phyloP scores from a whole-genome alignment of 805 yeast species.

The Kodamaea hsintzibuensis region DNA sequence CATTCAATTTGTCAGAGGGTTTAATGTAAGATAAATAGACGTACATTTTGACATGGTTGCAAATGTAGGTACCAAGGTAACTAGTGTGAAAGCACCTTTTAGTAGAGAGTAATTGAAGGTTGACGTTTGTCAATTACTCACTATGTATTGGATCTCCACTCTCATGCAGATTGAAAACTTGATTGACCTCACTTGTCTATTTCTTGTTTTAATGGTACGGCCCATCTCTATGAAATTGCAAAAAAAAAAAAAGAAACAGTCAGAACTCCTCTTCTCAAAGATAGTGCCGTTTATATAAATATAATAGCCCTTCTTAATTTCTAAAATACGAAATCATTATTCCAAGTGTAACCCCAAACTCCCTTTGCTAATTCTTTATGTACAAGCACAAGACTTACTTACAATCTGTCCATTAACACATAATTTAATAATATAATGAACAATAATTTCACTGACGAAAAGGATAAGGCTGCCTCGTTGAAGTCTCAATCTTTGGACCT shows the following conservation, averaged over 20 bases:
- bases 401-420: slow-evolving; percentile 11
- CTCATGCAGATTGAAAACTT: neutral
- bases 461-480: slow-evolving; percentile 4
- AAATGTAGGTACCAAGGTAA: neutral
- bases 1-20: neutral
- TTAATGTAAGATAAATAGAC: neutral
- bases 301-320: slow-evolving; percentile 1
- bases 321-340: neutral
- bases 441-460: neutral
- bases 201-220: neutral
- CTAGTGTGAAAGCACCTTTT: neutral
- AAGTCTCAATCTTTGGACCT: neutral
- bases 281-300: neutral
- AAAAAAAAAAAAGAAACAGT: neutral
- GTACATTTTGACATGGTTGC: neutral
- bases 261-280: neutral
- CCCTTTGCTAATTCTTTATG: neutral
- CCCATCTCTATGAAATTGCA: slow-evolving; percentile 1
- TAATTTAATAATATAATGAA: neutral
- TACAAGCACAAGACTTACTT: slow-evolving; percentile 12
- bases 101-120: neutral
- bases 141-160: neutral
- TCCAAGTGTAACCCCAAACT: neutral
- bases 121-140: neutral
- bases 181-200: neutral